Conservation (phyloP, 768 basidiomycete genomes). For the Leccinum aurantiacum region DNA sequence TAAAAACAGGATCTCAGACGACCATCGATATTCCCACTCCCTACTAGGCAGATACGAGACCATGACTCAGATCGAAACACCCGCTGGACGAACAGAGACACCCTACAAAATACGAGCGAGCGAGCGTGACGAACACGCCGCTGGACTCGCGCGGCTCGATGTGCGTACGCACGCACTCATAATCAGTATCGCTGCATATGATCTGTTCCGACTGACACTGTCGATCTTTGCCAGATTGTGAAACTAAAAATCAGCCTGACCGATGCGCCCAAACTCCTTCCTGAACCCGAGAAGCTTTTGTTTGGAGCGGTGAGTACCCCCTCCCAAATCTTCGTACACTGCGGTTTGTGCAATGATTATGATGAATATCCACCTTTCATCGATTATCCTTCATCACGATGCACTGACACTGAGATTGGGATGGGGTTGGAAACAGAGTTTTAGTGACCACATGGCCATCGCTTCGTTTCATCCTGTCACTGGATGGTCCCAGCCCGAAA, state of each 20-base stretch:
- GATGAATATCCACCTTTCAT: background rate
- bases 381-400: background rate
- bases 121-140: slow-evolving; percentile 1
- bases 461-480: slow-evolving; percentile 57
- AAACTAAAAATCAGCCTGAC: slow-evolving; percentile 50
- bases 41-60: background rate
- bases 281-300: slow-evolving; percentile 43
- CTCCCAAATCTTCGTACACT: background rate
- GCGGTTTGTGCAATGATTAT: background rate
- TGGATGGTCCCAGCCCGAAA: slow-evolving; percentile 73
- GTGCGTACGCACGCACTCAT: slow-evolving; percentile 12
- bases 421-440: background rate
- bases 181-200: background rate
- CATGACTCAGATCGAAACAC: slow-evolving; percentile 6
- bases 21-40: background rate
- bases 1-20: background rate
- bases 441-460: slow-evolving; percentile 74
- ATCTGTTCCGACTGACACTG: background rate
- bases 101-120: background rate
- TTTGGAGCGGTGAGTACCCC: slow-evolving; percentile 55
- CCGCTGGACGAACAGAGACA: slow-evolving; percentile 1
- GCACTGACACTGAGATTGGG: background rate
- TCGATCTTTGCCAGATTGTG: slow-evolving; percentile 43
- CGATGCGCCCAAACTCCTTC: slow-evolving; percentile 50
- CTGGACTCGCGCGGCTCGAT: slow-evolving; percentile 12